A percentile compares a stretch with the other conserved stretches of the same genome.
Conservation (phyloP, 2,329 filamentous ascomycete species). For the Whalleya microplaca region DNA sequence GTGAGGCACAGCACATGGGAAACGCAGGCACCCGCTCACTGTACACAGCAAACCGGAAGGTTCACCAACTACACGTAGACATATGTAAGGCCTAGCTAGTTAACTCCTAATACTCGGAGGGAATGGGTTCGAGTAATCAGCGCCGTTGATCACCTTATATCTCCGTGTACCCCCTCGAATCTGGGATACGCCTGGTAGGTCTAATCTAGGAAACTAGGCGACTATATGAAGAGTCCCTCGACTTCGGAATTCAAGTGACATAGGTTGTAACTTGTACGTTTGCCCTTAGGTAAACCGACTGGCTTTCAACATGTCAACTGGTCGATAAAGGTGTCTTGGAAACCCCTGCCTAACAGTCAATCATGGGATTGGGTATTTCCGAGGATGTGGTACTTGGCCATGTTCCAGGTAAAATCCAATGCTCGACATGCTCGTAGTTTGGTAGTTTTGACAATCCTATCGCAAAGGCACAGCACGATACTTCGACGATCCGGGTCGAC, state of each 20-base stretch:
- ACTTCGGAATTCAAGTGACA: not conserved
- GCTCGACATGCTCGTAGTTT: slow-evolving; percentile 17
- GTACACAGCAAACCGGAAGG: not conserved
- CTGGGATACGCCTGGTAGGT: not conserved
- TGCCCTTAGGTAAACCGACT: not conserved
- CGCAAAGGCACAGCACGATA: slow-evolving; percentile 63
- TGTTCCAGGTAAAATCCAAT: slow-evolving; percentile 67
- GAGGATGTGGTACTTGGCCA: slow-evolving; percentile 67
- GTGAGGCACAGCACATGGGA: not conserved
- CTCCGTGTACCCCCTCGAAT: not conserved
- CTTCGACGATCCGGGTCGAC: slow-evolving; percentile 60
- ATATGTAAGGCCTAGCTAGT: not conserved
- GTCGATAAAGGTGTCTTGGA: not conserved
- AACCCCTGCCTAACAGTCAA: not conserved
- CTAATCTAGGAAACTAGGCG: not conserved
- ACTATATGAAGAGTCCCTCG: not conserved
- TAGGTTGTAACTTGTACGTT: not conserved
- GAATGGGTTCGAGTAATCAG: not conserved
- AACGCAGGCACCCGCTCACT: not conserved
- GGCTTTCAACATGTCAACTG: not conserved
- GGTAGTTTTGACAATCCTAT: slow-evolving; percentile 9
- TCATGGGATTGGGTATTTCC: slow-evolving; percentile 74
- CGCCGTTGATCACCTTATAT: not conserved
- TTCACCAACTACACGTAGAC: not conserved
- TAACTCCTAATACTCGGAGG: not conserved